phyloP scores from a whole-genome alignment of 345 rosid genomes.

The Durio zibethinus region DNA sequence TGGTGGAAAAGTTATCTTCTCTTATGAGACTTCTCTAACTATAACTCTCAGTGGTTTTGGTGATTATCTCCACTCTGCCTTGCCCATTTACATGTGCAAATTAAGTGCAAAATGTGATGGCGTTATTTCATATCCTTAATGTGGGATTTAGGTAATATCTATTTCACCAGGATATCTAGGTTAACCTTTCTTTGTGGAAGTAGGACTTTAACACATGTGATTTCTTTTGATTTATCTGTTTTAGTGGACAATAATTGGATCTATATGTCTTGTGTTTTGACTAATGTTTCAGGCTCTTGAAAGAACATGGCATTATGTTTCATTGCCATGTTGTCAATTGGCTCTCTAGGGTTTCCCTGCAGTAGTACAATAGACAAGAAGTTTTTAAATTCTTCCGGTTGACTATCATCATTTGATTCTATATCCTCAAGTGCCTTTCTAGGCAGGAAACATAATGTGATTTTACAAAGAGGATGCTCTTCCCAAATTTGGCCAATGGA shows the following conservation, averaged over 20 bases:
- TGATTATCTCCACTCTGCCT: not conserved
- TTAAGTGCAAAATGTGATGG: not conserved
- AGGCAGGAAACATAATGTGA: slow-evolving; percentile 48
- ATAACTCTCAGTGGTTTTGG: not conserved
- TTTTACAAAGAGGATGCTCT: slow-evolving; percentile 37
- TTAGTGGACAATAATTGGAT: not conserved
- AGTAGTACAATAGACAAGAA: slow-evolving; percentile 41
- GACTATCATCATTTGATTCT: slow-evolving; percentile 62
- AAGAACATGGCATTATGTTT: slow-evolving; percentile 2
- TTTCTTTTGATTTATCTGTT: not conserved
- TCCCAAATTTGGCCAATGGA: slow-evolving; percentile 64
- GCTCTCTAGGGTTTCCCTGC: not conserved
- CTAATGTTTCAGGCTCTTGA: not conserved
- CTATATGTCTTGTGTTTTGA: not conserved
- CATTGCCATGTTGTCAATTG: not conserved
- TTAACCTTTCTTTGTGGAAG: not conserved
- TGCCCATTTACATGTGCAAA: too few species aligned
- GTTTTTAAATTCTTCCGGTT: slow-evolving; percentile 44
- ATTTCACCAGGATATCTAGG: not conserved
- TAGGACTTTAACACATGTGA: not conserved
- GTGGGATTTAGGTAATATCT: not conserved
- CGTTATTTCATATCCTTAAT: not conserved
- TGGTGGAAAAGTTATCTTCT: not conserved
- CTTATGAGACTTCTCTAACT: not conserved
- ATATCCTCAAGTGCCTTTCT: slow-evolving; percentile 49